Evolutionary conservation across 23 red algal genomes (phyloP), one percentile per base, ranked within the genome.

Genomic region (Gracilaria gracilis): DNA sequence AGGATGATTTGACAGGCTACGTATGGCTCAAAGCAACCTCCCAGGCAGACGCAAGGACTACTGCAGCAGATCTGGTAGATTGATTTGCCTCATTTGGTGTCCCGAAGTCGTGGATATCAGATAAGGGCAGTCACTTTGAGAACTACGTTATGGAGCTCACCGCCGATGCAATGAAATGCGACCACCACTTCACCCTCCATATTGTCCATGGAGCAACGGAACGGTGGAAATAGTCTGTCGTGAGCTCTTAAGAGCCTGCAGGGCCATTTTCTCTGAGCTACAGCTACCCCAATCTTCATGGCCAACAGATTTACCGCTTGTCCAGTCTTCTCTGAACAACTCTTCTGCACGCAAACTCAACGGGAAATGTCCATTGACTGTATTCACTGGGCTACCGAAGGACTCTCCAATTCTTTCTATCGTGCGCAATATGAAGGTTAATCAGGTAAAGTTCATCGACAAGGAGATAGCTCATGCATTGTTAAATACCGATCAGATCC

Each of bases 261-360:
- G 59, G 28, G 72, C 86, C 16, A 7, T 90, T 0, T 23, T 90
- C 9, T 90, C 86, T 16, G 86, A 90, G 16, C 67, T 79, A 32
- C 86, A 90, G 59, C 48, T 81, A 20, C 51, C 86, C 0, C 75
- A 42, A 13, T 34, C 24, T 31, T 33, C 3, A 33, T 79, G 86
- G 86, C 0, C 86, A 32, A 20, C 46, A 20, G 59, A 40, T 59
- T 20, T 90, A 57, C 86, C 73, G 15, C 24, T 90, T 11, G 73
- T 80, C n/a, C 72, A 90, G 28, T 90, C 75, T 9, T 0, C 53
- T 32, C 71, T 90, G 4, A 91, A 91, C 76, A 82, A 81, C 5
- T 48, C 87, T 14, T 28, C 38, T n/a, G 14, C 71, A 15, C 35
- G 77, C 50, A 1, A 29, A 54, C 58, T 82, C 4, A 42, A 72